A percentile compares a stretch with the other conserved stretches of the same genome.
Conservation (phyloP, 2,329 filamentous ascomycete species). For the Plectosphaerella cucumerina region DNA sequence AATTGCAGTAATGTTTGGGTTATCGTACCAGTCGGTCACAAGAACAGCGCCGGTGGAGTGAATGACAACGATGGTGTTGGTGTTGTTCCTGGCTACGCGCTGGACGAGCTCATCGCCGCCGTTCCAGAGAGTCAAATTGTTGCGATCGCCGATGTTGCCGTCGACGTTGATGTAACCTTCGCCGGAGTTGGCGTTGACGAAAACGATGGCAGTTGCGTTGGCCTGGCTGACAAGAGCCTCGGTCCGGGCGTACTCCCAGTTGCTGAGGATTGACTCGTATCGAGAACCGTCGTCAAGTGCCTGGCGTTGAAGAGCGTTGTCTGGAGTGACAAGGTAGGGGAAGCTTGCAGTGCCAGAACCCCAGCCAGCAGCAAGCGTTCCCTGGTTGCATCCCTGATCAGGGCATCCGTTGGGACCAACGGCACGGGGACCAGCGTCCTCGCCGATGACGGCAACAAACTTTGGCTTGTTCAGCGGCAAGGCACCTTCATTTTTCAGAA, state of each 20-base stretch:
- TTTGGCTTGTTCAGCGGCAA: constrained; percentile 77
- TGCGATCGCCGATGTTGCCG: constrained; percentile 81
- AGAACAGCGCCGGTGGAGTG: constrained; percentile 81
- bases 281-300: constrained; percentile 54
- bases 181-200: constrained; percentile 81
- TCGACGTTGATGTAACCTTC: constrained; percentile 85
- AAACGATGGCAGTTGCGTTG: constrained; percentile 74
- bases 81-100: constrained; percentile 71
- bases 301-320: constrained; percentile 62
- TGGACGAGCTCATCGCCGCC: constrained; percentile 76
- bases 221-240: constrained; percentile 56
- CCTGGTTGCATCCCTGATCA: constrained; percentile 59
- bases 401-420: constrained; percentile 74
- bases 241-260: constrained; percentile 59
- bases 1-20: constrained; percentile 78
- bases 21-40: constrained; percentile 68
- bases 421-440: constrained; percentile 73
- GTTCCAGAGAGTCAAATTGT: constrained; percentile 88
- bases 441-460: constrained; percentile 73
- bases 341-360: constrained; percentile 71
- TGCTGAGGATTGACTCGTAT: constrained; percentile 65
- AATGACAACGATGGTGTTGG: constrained; percentile 89
- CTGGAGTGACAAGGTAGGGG: constrained; percentile 72
- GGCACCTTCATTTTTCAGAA: constrained; percentile 79
- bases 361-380: constrained; percentile 73